Percentiles rank a stretch among this genome's conserved stretches.
Evolutionary conservation across 176 grass and related monocot genomes (phyloP).

Genomic region (Triticum turgidum): DNA sequence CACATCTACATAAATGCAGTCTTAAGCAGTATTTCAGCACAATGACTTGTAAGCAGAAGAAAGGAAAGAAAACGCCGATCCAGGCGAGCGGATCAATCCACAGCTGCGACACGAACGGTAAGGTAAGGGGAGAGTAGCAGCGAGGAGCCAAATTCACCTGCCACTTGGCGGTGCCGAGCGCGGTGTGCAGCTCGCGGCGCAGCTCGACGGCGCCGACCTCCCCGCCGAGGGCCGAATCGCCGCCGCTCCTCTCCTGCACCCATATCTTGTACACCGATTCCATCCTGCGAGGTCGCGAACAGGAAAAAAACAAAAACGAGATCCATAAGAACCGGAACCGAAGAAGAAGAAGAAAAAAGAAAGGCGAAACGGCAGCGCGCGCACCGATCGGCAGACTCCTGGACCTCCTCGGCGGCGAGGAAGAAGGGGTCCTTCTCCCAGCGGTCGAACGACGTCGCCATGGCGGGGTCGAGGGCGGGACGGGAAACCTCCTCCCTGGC

Average conservation of each 20-base stretch:
- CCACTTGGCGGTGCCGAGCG: slow-evolving; percentile 86
- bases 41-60: background rate
- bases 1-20: background rate
- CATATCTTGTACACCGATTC: slow-evolving; percentile 72
- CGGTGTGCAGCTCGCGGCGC: slow-evolving; percentile 61
- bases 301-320: background rate
- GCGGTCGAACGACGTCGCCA: slow-evolving; percentile 84
- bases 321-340: background rate
- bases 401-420: slow-evolving; percentile 82
- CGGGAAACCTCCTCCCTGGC: slow-evolving; percentile 4
- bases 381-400: slow-evolving; percentile 79
- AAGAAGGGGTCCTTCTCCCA: slow-evolving; percentile 99
- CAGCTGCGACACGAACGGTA: background rate
- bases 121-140: background rate
- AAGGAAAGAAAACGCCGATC: background rate
- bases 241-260: slow-evolving; percentile 45
- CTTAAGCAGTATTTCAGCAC: background rate
- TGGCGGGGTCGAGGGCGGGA: background rate
- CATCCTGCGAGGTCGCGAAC: slow-evolving; percentile 43
- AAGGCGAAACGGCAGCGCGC: background rate
- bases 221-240: background rate
- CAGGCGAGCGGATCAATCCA: background rate
- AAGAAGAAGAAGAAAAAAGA: no score
- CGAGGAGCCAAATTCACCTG: slow-evolving; percentile 41
- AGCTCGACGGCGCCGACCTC: slow-evolving; percentile 37